A percentile compares a stretch with the other conserved stretches of the same genome.
Evolutionary conservation across 2,329 filamentous ascomycete species (phyloP).

Genomic region (Calonectria naviculata): DNA sequence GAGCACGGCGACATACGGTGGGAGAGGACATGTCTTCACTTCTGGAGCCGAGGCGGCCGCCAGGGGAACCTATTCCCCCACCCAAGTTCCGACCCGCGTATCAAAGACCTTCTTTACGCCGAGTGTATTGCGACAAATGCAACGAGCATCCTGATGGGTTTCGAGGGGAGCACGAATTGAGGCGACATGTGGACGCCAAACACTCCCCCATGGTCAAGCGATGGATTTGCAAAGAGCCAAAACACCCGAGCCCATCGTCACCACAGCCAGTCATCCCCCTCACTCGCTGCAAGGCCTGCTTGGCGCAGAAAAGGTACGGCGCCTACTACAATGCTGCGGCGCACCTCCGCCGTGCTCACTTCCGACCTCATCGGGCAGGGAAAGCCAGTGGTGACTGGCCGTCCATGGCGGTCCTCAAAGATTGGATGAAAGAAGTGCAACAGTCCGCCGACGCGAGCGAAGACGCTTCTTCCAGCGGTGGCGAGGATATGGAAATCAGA

Average conservation of each 20-base stretch:
- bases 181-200: constrained; percentile 72
- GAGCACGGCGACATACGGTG: constrained; percentile 37
- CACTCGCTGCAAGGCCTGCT: constrained; percentile 66
- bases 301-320: constrained; percentile 67
- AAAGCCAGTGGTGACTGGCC: constrained; percentile 70
- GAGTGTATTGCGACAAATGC: constrained; percentile 82
- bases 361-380: constrained; percentile 65
- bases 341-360: constrained; percentile 68
- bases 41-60: constrained; percentile 41
- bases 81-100: constrained; percentile 54
- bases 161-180: constrained; percentile 87
- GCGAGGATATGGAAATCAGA: constrained; percentile 59
- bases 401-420: constrained; percentile 66
- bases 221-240: constrained; percentile 67
- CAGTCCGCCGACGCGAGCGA: constrained; percentile 61
- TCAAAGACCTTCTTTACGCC: constrained; percentile 70
- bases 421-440: constrained; percentile 71
- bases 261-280: constrained; percentile 64
- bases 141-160: constrained; percentile 88
- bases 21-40: constrained; percentile 35
- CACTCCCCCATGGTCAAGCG: constrained; percentile 65
- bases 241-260: constrained; percentile 46
- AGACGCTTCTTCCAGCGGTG: constrained; percentile 58
- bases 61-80: constrained; percentile 55
- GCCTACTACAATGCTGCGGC: constrained; percentile 70